phyloP scores from a whole-genome alignment of 2,329 filamentous ascomycete species.

The Diplocarpon rosae region DNA sequence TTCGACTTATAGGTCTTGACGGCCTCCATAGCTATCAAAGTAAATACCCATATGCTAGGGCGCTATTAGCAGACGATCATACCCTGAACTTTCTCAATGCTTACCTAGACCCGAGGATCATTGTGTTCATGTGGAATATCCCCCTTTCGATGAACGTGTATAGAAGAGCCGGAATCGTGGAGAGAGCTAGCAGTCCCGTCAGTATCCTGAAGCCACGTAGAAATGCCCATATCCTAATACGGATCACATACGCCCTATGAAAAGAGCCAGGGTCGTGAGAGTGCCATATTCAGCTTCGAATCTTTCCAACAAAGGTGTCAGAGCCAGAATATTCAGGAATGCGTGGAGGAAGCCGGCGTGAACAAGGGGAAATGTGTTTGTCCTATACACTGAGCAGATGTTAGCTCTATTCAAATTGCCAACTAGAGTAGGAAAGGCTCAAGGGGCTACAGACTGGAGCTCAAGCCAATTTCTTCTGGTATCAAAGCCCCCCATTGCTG shows the following conservation, averaged over 20 bases:
- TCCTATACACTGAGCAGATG: conserved; percentile 60
- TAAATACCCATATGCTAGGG: conserved; percentile 78
- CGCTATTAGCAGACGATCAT: conserved; percentile 14
- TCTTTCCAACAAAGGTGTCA: conserved; percentile 81
- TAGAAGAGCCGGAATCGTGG: conserved; percentile 68
- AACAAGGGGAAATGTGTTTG: conserved; percentile 86
- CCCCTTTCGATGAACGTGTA: conserved; percentile 72
- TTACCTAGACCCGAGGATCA: conserved; percentile 75
- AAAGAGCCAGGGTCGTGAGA: conserved; percentile 73
- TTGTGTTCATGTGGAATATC: conserved; percentile 59
- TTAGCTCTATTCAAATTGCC: not conserved
- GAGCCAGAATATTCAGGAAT: conserved; percentile 64
- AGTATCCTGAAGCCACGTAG: not conserved
- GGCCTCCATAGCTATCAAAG: conserved; percentile 73
- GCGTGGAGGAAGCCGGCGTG: conserved; percentile 75
- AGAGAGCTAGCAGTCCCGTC: conserved; percentile 44
- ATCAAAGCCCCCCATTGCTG: conserved; percentile 68
- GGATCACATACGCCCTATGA: conserved; percentile 69
- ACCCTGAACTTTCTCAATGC: conserved; percentile 15
- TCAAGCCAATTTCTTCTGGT: conserved; percentile 62
- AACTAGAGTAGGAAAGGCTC: not conserved
- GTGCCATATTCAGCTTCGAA: conserved; percentile 93
- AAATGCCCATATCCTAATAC: not conserved
- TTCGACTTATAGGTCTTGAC: conserved; percentile 76
- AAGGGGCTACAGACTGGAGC: conserved; percentile 47